Evolutionary conservation across 192 early-diverging fungal species (phyloP), one percentile per base, ranked within the genome.

Genomic region (Entomortierella lignicola): DNA sequence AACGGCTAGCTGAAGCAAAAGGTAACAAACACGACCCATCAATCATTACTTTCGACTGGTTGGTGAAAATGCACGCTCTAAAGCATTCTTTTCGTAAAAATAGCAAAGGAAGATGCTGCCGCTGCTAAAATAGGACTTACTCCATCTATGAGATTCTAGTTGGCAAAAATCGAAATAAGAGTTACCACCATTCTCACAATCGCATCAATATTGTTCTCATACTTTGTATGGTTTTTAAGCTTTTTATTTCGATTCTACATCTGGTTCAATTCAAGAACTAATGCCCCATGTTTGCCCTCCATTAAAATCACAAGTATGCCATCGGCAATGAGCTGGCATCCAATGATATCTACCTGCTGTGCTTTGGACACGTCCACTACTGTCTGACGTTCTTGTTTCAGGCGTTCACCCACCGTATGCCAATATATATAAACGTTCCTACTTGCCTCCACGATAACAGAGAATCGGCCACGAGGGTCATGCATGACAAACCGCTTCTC

Each of bases 401-500:
- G 68, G 29, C 72, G 65, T 15, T 31, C 63, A n/a, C 73, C 75
- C 6, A 42, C 55, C 26, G 73, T 72, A 43, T 72, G 81, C 52
- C 69, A 81, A 48, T 89, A 89, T 12, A 89, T 71, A 54, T 84
- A 89, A 11, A 82, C 80, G 56, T 85, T 87, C 4, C 86, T 74
- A 55, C 80, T 86, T 37, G 84, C 79, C 56, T 89, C 88, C 7
- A 87, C 59, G 68, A 89, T 82, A 6, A 75, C 72, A 17, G 81
- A 63, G 60, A 89, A 89, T 0, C 62, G 51, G 15, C 77, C 57
- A 8, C 34, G 32, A 2, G 86, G 85, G 83, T 92, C 91, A 58
- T 89, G 80, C 59, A 83, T 83, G 43, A 89, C 81, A 64, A 89
- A 87, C 23, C 89, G 79, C 54, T 83, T 85, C 69, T 94, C 92